Evolutionary conservation across 2,329 filamentous ascomycete species (phyloP).

Genomic region (Pseudogymnoascus sp.): DNA sequence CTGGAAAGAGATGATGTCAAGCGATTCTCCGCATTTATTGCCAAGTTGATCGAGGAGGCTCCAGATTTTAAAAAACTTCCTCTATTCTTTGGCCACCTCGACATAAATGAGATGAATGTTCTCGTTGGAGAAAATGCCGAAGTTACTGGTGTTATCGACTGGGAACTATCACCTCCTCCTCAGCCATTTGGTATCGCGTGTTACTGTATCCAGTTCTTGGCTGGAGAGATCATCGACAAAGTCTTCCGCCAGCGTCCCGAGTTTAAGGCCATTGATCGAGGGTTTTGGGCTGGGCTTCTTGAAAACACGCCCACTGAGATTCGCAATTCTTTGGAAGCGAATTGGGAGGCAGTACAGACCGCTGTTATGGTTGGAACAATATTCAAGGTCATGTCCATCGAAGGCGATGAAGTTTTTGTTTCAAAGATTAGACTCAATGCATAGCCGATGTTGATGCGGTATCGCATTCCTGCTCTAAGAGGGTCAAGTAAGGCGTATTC

Average conservation of each 20-base stretch:
- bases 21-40: neutral
- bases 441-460: neutral
- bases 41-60: neutral
- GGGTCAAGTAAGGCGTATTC: neutral
- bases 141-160: slow-evolving; percentile 12
- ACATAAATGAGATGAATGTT: slow-evolving; percentile 4
- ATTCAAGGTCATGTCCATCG: neutral
- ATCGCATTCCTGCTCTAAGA: neutral
- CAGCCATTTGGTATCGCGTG: slow-evolving; percentile 10
- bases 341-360: neutral
- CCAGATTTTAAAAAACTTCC: neutral
- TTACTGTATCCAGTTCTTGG: slow-evolving; percentile 10
- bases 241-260: neutral
- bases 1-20: neutral
- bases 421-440: neutral
- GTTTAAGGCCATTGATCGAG: neutral
- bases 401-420: neutral
- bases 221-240: slow-evolving; percentile 1
- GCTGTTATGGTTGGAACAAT: slow-evolving; percentile 6
- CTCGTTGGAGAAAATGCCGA: slow-evolving; percentile 7
- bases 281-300: slow-evolving; percentile 9
- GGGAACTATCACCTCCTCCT: slow-evolving; percentile 11
- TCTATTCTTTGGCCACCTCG: neutral
- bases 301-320: slow-evolving; percentile 5
- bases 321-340: neutral